Base-by-base conservation (phyloP, 2,329 filamentous ascomycete genomes). In the Trichothecium roseum region DNA sequence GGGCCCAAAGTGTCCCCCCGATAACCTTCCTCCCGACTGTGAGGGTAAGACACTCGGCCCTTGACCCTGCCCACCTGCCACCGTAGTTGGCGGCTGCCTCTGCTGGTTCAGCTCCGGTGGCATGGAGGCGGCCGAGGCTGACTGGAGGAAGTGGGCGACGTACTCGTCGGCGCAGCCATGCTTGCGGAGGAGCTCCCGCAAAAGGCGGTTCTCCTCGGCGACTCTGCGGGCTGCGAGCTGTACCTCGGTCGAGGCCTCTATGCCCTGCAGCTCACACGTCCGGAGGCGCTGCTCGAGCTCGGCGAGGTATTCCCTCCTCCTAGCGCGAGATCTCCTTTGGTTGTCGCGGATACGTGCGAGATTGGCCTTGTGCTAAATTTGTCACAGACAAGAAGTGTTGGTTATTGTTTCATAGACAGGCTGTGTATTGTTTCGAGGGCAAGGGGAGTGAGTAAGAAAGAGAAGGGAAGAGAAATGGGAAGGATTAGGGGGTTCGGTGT, bases 271-370 rank as follows among this genome's bases (percentile, higher is more conserved):
- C 53, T 86, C 78, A 50, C 72, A 84, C 35, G 61, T 58, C 32
- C 75, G 70, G 26, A 59, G 47, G 40, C 74, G 76, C 36, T 68
- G 61, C 55, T 87, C 81, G 18, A 86, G 68, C 37, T 82, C 78
- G 41, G 76, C 65, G 28, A 85, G 60, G 50, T 87, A 85, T 49
- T 84, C 80, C 60, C 81, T 84, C 43, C 78, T 70, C 26, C 81
- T 71, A 31, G 80, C 80, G 36, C 83, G 75, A n/a, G 78, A 84
- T 42, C 81, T 75, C 37, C 82, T 69, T 53, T 87, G 83, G 48
- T 87, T 88, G 48, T 87, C 79, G 43, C 82, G 72, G 45, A 86
- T 79, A 39, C 81, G 77, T 42, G 57, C 57, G 45, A 62, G 49
- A 38, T 62, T 62, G 41, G 56, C 56, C 41, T 55, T 57, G 43